Evolutionary conservation across 2,329 filamentous ascomycete species (phyloP).

Genomic region (Metarhizium album): DNA sequence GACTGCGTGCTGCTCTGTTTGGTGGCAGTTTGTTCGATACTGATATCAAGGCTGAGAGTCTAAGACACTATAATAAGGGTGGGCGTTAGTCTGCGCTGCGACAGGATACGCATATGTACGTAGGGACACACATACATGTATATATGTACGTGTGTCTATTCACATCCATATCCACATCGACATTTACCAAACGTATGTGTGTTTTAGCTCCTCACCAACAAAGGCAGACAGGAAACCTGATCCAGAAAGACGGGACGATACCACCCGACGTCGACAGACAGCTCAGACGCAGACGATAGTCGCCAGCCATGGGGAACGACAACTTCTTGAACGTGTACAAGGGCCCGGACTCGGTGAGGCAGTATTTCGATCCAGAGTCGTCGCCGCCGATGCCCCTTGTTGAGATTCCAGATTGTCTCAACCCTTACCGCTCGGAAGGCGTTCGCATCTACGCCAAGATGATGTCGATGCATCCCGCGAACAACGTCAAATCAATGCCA

Average conservation of each 20-base stretch:
- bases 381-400: slow-evolving; percentile 48
- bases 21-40: background rate
- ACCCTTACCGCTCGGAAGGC: slow-evolving; percentile 44
- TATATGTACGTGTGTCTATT: no score
- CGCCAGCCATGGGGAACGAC: background rate
- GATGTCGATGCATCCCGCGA: slow-evolving; percentile 50
- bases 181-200: no score
- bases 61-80: background rate
- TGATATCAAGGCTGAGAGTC: no score
- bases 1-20: background rate
- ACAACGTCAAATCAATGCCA: slow-evolving; percentile 54
- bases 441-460: slow-evolving; percentile 55
- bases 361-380: slow-evolving; percentile 49
- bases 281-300: background rate
- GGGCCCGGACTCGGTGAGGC: slow-evolving; percentile 42
- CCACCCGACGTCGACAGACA: background rate
- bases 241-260: background rate
- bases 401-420: slow-evolving; percentile 45
- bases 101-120: background rate
- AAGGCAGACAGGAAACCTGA: background rate
- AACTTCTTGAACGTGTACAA: slow-evolving; percentile 39
- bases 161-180: no score
- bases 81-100: background rate
- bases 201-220: no score
- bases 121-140: background rate